Percentiles rank a stretch among this genome's conserved stretches.
Conservation (phyloP, 1,284 basidiomycete genomes). For the Ustilago bromivora region DNA sequence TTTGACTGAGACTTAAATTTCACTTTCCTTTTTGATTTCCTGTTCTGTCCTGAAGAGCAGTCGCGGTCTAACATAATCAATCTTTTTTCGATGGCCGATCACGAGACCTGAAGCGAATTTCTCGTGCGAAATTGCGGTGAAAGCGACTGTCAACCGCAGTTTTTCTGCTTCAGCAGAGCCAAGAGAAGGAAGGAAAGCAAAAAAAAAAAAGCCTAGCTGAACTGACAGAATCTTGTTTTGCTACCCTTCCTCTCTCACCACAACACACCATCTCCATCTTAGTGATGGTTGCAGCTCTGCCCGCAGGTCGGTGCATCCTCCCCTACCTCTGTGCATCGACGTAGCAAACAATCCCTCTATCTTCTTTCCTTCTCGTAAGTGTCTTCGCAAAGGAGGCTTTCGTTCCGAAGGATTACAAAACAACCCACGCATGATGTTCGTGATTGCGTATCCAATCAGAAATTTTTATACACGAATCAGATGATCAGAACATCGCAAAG, state of each 20-base stretch:
- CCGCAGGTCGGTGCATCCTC: constrained; percentile 35
- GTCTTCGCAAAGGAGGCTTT: constrained; percentile 4
- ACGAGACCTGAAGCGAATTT: constrained; percentile 17
- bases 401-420: constrained; percentile 45
- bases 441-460: constrained; percentile 53
- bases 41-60: not conserved
- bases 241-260: not conserved
- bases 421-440: constrained; percentile 44
- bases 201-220: constrained; percentile 1
- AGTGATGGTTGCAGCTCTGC: constrained; percentile 21
- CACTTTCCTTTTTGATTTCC: not conserved
- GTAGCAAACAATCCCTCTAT: not conserved
- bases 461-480: constrained; percentile 57
- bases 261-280: constrained; percentile 1
- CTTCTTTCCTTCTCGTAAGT: constrained; percentile 23
- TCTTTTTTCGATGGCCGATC: constrained; percentile 16
- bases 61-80: constrained; percentile 9
- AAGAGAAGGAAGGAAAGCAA: constrained; percentile 3
- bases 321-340: not conserved
- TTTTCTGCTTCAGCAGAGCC: constrained; percentile 1
- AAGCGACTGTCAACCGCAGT: constrained; percentile 25
- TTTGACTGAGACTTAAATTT: constrained; percentile 4
- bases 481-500: constrained; percentile 29
- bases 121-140: constrained; percentile 18
- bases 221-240: not conserved